Conservation (phyloP, 192 early-diverging fungal species). For the Coemansia sp. region DNA sequence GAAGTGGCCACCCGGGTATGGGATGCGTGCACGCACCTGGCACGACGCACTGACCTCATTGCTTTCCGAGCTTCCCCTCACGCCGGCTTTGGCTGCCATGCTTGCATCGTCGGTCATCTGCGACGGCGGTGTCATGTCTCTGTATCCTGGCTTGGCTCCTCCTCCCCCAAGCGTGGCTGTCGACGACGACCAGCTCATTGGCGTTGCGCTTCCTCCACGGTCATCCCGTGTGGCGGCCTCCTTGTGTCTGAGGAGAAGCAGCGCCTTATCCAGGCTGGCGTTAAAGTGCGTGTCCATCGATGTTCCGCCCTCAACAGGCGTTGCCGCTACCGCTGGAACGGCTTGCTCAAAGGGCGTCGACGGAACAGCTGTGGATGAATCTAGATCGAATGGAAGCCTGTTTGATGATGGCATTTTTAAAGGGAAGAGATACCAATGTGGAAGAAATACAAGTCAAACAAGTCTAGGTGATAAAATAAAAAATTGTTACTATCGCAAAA, state of each 20-base stretch:
- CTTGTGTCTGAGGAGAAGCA: conserved; percentile 36
- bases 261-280: conserved; percentile 52
- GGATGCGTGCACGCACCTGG: conserved; percentile 77
- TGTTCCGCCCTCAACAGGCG: conserved; percentile 10
- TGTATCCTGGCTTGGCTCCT: background rate
- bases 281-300: conserved; percentile 48
- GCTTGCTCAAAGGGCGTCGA: conserved; percentile 35
- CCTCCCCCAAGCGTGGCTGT: conserved; percentile 10
- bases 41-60: conserved; percentile 9
- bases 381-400: conserved; percentile 20
- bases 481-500: background rate
- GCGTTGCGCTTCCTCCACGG: conserved; percentile 19
- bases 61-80: too few species aligned
- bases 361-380: conserved; percentile 36
- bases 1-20: conserved; percentile 76
- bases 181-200: conserved; percentile 31
- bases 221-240: background rate
- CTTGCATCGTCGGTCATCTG: background rate
- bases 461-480: background rate
- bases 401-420: conserved; percentile 11
- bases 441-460: conserved; percentile 10
- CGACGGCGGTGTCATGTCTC: background rate
- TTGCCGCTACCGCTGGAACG: background rate
- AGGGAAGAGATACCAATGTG: background rate
- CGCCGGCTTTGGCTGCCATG: too few species aligned